These are phyloP conservation scores for Aureobasidium leucospermi DNA, from an alignment of 2,329 filamentous ascomycete species.

Conservation along the genomic window DNA sequence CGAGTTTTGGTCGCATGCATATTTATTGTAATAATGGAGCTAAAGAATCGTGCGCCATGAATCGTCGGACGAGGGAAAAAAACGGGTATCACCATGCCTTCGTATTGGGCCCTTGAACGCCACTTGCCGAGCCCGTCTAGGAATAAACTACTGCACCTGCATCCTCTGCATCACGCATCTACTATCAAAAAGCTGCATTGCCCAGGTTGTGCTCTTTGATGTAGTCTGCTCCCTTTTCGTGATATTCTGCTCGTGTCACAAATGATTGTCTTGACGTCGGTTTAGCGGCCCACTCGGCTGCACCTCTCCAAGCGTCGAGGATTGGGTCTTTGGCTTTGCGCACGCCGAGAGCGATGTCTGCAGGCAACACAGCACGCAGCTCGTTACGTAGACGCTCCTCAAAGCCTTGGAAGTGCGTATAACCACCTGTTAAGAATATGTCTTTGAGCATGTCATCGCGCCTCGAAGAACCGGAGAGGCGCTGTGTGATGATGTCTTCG, in stretches of 20 bases:
- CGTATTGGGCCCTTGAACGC: conserved; percentile 2
- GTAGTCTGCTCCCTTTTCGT: conserved; percentile 90
- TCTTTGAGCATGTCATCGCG: conserved; percentile 70
- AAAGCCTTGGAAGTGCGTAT: conserved; percentile 78
- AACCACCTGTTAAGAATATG: conserved; percentile 91
- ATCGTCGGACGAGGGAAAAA: conserved; percentile 9
- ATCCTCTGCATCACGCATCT: conserved; percentile 4
- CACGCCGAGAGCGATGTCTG: conserved; percentile 59
- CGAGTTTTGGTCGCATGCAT: conserved; percentile 4
- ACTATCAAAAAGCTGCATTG: conserved; percentile 28
- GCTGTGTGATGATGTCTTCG: conserved; percentile 79
- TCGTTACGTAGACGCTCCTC: conserved; percentile 73
- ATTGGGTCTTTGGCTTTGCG: conserved; percentile 68
- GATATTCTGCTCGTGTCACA: conserved; percentile 74
- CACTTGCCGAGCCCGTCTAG: conserved; percentile 7
- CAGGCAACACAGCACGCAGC: conserved; percentile 63
- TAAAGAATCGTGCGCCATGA: conserved; percentile 3
- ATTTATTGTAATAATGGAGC: conserved; percentile 5
- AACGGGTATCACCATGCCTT: conserved; percentile 13
- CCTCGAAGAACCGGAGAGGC: conserved; percentile 52
- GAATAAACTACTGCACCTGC: conserved; percentile 9
- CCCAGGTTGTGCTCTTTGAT: conserved; percentile 57
- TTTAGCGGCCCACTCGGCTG: conserved; percentile 70
- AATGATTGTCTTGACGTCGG: conserved; percentile 54
- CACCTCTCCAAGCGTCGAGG: conserved; percentile 88